These are phyloP conservation scores for Pontederia crassipes DNA, from an alignment of 176 grass and related monocot genomes.

Conservation along the genomic window DNA sequence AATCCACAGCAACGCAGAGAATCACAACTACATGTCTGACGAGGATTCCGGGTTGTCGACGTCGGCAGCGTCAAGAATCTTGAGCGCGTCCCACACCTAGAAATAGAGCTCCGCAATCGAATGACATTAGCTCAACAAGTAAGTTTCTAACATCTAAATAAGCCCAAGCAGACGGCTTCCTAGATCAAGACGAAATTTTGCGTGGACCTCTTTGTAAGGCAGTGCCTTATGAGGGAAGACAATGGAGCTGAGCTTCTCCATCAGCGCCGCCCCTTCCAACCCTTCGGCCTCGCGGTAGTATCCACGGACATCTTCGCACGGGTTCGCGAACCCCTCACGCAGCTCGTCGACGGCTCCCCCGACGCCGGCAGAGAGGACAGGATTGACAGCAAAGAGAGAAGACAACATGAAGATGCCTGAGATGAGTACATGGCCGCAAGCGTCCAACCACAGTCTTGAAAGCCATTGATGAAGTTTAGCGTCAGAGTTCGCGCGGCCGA, in stretches of 20 bases:
- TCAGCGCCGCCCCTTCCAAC: conserved; percentile 25
- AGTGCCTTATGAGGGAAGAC: conserved; percentile 33
- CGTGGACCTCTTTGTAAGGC: conserved; percentile 30
- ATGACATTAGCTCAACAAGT: too few species aligned
- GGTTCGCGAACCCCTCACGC: not conserved
- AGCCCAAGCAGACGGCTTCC: too few species aligned
- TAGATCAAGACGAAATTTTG: too few species aligned
- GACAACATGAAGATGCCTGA: not conserved
- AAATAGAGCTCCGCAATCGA: too few species aligned
- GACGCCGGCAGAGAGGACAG: not conserved
- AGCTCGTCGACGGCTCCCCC: not conserved
- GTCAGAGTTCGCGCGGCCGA: too few species aligned
- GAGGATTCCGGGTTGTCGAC: conserved; percentile 41
- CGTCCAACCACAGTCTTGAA: not conserved
- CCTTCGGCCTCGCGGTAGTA: conserved; percentile 27
- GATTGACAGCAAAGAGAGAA: not conserved
- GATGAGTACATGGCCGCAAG: conserved; percentile 4
- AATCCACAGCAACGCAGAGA: not conserved
- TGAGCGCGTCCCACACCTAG: conserved; percentile 66
- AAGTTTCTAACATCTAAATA: too few species aligned
- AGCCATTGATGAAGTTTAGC: not conserved
- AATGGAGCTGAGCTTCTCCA: conserved; percentile 31
- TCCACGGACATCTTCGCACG: conserved; percentile 28
- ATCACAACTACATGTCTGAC: conserved; percentile 34
- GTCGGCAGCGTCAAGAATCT: conserved; percentile 63